Evolutionary conservation across 2,329 filamentous ascomycete genomes (phyloP).

Genomic region (Stagonosporopsis chrysanthemi): DNA sequence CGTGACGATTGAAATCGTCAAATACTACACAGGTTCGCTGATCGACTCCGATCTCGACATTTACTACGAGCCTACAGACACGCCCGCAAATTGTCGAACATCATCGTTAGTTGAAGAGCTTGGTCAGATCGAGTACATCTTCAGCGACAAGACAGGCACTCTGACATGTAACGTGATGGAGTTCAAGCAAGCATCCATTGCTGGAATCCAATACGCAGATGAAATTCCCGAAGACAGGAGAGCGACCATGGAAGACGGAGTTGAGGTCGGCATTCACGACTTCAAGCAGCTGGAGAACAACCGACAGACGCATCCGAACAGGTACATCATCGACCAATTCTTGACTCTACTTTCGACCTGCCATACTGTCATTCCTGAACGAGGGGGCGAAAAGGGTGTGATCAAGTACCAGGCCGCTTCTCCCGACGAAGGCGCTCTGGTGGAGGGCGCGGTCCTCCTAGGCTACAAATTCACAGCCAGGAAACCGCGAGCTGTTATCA

Average conservation of each 20-base stretch:
- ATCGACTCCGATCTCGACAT: slow-evolving; percentile 98
- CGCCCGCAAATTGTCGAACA: slow-evolving; percentile 92
- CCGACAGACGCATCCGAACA: slow-evolving; percentile 65
- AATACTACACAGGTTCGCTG: slow-evolving; percentile 96
- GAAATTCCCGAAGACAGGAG: slow-evolving; percentile 90
- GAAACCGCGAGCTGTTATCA: slow-evolving; percentile 87
- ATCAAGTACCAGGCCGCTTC: slow-evolving; percentile 99
- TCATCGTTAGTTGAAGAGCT: slow-evolving; percentile 96
- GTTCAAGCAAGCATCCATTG: slow-evolving; percentile 93
- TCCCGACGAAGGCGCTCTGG: slow-evolving; percentile 94
- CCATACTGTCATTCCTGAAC: slow-evolving; percentile 96
- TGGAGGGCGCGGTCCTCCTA: slow-evolving; percentile 84
- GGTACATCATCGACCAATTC: slow-evolving; percentile 79
- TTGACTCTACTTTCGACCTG: slow-evolving; percentile 86
- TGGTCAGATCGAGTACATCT: slow-evolving; percentile 98
- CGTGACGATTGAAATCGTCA: slow-evolving; percentile 96
- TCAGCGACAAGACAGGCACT: slow-evolving; percentile 97
- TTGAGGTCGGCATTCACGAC: slow-evolving; percentile 81
- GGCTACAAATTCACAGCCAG: slow-evolving; percentile 92
- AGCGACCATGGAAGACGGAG: slow-evolving; percentile 77
- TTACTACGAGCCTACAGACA: slow-evolving; percentile 95
- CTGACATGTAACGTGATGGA: slow-evolving; percentile 99
- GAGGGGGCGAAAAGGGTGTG: slow-evolving; percentile 76
- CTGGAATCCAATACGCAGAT: slow-evolving; percentile 90
- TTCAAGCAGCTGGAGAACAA: slow-evolving; percentile 80